Evolutionary conservation across 2,329 filamentous ascomycete genomes (phyloP), one percentile per base, ranked within the genome.

Genomic region (Phialemonium atrogriseum): DNA sequence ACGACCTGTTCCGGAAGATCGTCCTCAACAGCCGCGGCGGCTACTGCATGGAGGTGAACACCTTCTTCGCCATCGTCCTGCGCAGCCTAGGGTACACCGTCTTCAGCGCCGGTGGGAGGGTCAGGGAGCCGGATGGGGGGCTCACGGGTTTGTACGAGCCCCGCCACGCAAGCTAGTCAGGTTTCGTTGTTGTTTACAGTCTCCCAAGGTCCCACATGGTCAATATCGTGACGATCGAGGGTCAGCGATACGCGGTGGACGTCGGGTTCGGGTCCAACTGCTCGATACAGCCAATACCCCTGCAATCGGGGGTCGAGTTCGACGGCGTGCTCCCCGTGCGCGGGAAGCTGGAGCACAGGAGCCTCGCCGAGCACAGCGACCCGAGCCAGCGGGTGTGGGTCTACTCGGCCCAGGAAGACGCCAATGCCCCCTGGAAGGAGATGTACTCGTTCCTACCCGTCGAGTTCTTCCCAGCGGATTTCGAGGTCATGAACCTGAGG

Each of bases 261-360:
- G 70, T 80, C 10, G 75, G 70, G 16, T 80, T 77, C 43, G 77
- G 76, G 13, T 63, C 62, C 32, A 64, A 70, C 39, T 49, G 46
- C 7, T 37, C 58, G 5, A 40, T 46, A 16, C 27, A 38, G 1
- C 60, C 60, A 4, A 30, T 63, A 2, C 53, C 46, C 1, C 44
- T 63, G 5, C 33, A 47, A 1, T 14, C 44, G 26, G 43, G 39
- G 11, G 13, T 38, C 32, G 40, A 47, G 13, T 45, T 51, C 24
- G 35, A 42, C 8, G 62, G 65, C 21, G 55, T 76, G 6, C 55
- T 56, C 0, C 60, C 63, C 3, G 54, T 57, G 5, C 52, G 63
- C 26, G 62, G 68, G 34, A 62, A 62, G 7, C 52, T 78, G 18
- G 46, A 55, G 27, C 47, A 56, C 42, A 48, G 47, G 13, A 32